Conservation (phyloP, 257 asterid genomes). For the Thymus quinquecostatus region DNA sequence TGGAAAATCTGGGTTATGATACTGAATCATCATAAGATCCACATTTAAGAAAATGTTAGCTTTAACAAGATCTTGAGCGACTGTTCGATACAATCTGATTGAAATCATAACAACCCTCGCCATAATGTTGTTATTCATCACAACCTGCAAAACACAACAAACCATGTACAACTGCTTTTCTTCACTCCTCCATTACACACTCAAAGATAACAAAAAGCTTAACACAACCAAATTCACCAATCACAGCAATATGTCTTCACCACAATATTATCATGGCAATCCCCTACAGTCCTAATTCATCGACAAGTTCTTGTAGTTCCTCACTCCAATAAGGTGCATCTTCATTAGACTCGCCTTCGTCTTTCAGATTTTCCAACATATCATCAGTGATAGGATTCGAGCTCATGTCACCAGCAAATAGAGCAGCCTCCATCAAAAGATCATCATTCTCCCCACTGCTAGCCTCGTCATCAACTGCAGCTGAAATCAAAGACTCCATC, state of each 20-base stretch:
- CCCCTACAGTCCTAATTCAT: constrained; percentile 41
- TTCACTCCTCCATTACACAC: neutral
- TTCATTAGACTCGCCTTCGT: constrained; percentile 43
- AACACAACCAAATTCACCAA: neutral
- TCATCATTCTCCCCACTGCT: no score
- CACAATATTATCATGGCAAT: neutral
- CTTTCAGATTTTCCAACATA: constrained; percentile 55
- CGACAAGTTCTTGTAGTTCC: constrained; percentile 49
- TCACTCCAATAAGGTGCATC: constrained; percentile 61
- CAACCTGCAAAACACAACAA: neutral
- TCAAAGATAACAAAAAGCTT: neutral
- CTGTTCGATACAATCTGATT: neutral
- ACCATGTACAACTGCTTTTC: neutral
- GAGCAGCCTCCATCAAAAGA: no score
- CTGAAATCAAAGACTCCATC: constrained; percentile 48
- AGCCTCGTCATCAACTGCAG: constrained; percentile 53
- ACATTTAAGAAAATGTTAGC: neutral
- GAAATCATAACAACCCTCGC: neutral
- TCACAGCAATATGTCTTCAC: neutral
- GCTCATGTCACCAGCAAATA: constrained; percentile 5
- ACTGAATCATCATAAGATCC: neutral
- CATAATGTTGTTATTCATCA: neutral
- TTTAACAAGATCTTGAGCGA: neutral
- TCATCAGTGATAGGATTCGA: constrained; percentile 37
- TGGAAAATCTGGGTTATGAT: neutral